phyloP scores from a whole-genome alignment of 352 stramenopile species.

The Globisporangium solare region DNA sequence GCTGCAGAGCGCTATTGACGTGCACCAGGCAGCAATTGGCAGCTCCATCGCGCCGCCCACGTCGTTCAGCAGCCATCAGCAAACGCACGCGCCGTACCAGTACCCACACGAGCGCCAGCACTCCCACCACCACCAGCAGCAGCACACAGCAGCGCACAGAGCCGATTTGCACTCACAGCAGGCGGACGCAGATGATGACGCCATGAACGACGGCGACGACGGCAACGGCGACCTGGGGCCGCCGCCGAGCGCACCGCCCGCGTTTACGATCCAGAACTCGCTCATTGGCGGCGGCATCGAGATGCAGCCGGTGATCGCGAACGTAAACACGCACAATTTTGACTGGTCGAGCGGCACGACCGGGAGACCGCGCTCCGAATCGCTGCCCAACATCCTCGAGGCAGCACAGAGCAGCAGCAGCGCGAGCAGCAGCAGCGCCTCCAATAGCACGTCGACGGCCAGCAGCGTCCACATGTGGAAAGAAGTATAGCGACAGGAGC shows the following conservation, averaged over 20 bases:
- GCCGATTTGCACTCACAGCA: neutral
- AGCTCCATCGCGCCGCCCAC: neutral
- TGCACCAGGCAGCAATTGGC: constrained; percentile 18
- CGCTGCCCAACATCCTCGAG: constrained; percentile 29
- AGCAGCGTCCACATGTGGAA: constrained; percentile 22
- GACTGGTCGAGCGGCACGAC: constrained; percentile 58
- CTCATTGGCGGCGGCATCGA: constrained; percentile 83
- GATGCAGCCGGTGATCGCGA: constrained; percentile 55
- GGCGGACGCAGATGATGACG: constrained; percentile 7
- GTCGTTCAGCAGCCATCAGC: neutral
- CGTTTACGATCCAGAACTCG: constrained; percentile 69
- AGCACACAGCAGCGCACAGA: neutral
- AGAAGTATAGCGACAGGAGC: constrained; percentile 23
- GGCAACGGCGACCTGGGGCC: constrained; percentile 45
- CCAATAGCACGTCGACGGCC: constrained; percentile 5
- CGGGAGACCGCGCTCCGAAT: constrained; percentile 29
- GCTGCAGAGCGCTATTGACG: constrained; percentile 54
- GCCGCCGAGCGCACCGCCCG: constrained; percentile 48
- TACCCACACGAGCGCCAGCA: constrained; percentile 14
- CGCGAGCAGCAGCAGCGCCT: neutral
- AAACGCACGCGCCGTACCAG: constrained; percentile 7
- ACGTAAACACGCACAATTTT: constrained; percentile 80
- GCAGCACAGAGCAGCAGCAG: constrained; percentile 3
- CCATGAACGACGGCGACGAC: constrained; percentile 14
- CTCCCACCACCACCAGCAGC: constrained; percentile 2